Evolutionary conservation across 2,329 filamentous ascomycete species (phyloP).

Genomic region (Microdochium trichocladiopsis): DNA sequence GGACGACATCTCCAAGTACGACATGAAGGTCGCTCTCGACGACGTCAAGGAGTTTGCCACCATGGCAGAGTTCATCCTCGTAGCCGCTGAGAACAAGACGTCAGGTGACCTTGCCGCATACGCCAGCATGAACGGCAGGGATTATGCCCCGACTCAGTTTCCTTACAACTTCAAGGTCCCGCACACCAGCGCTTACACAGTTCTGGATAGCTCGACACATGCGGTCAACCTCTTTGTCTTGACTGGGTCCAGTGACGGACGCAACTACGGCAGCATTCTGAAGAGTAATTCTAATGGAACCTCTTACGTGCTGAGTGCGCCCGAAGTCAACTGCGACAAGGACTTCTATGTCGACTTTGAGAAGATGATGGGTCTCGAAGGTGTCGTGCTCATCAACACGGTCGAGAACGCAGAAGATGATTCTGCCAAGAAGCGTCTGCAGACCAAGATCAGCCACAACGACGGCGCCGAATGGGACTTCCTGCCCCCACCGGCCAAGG

Average conservation of each 20-base stretch:
- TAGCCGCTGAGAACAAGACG: slow-evolving; percentile 67
- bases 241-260: slow-evolving; percentile 57
- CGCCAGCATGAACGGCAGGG: slow-evolving; percentile 76
- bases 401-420: slow-evolving; percentile 67
- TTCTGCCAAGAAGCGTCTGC: slow-evolving; percentile 68
- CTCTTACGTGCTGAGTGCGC: slow-evolving; percentile 79
- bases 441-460: slow-evolving; percentile 92
- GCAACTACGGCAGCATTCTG: slow-evolving; percentile 77
- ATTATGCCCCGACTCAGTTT: slow-evolving; percentile 78
- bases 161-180: slow-evolving; percentile 76
- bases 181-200: slow-evolving; percentile 79
- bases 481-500: slow-evolving; percentile 63
- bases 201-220: slow-evolving; percentile 90
- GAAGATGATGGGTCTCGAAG: slow-evolving; percentile 87
- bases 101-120: slow-evolving; percentile 66
- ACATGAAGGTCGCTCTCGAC: slow-evolving; percentile 54
- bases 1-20: slow-evolving; percentile 67
- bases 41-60: slow-evolving; percentile 82
- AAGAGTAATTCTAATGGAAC: slow-evolving; percentile 99
- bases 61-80: slow-evolving; percentile 94
- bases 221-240: slow-evolving; percentile 92
- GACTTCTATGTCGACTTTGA: slow-evolving; percentile 87
- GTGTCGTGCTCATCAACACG: slow-evolving; percentile 79
- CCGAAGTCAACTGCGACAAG: slow-evolving; percentile 73
- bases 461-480: slow-evolving; percentile 85